These are phyloP conservation scores for Fusarium heterosporum DNA, from an alignment of 2,329 filamentous ascomycete genomes.

Conservation along the genomic window DNA sequence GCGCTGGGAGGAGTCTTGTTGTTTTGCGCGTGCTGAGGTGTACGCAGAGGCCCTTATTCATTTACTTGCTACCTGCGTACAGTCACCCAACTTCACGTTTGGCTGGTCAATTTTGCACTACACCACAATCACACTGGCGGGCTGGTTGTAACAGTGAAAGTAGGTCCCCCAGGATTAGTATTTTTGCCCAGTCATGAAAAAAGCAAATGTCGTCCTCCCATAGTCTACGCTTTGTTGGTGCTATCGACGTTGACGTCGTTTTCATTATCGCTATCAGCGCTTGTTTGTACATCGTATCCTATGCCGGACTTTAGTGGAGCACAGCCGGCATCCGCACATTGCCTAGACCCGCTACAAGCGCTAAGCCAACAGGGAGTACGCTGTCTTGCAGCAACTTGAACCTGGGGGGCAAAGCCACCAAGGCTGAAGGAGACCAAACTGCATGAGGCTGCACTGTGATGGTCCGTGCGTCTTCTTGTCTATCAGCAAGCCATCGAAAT, in stretches of 20 bases:
- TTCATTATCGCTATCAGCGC: constrained; percentile 37
- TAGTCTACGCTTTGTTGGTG: neutral
- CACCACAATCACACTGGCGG: neutral
- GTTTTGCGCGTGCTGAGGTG: constrained; percentile 3
- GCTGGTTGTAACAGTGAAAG: neutral
- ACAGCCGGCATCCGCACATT: neutral
- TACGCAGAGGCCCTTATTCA: constrained; percentile 6
- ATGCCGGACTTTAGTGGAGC: constrained; percentile 7
- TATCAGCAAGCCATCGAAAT: constrained; percentile 8
- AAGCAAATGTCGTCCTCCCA: too few species aligned
- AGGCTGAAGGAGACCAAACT: constrained; percentile 24
- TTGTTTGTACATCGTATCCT: neutral
- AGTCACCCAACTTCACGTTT: neutral
- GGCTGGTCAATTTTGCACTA: neutral
- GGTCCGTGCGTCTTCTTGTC: constrained; percentile 27
- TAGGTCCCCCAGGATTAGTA: neutral
- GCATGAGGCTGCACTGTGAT: constrained; percentile 26
- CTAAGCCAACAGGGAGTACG: constrained; percentile 17
- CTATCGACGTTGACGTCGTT: constrained; percentile 8
- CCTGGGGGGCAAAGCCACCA: constrained; percentile 27
- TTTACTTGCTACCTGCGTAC: neutral
- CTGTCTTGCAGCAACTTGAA: neutral
- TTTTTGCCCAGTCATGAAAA: neutral
- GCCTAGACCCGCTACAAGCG: constrained; percentile 17
- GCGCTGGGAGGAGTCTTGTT: neutral